These are phyloP conservation scores for Fraxinus quadrangulata DNA, from an alignment of 257 asterid species.

Conservation along the genomic window DNA sequence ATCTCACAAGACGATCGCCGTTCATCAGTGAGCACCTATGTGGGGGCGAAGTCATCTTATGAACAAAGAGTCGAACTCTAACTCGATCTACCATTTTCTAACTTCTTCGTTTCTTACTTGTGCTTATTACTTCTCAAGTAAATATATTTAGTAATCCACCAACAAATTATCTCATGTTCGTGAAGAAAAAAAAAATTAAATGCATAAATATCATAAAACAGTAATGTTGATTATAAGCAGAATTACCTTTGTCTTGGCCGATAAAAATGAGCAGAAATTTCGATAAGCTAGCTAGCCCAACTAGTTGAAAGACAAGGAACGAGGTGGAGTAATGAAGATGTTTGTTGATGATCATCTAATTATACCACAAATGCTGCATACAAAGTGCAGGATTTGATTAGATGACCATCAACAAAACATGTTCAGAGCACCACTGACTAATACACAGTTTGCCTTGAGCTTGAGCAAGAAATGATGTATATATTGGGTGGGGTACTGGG, in stretches of 20 bases:
- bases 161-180: too few species aligned
- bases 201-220: not conserved
- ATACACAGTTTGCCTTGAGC: not conserved
- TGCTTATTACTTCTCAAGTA: too few species aligned
- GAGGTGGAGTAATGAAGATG: slow-evolving; percentile 3
- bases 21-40: too few species aligned
- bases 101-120: too few species aligned
- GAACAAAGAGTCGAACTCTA: too few species aligned
- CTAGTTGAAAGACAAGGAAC: not conserved
- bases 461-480: not conserved
- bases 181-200: too few species aligned
- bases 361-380: not conserved
- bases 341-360: slow-evolving; percentile 11
- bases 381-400: not conserved
- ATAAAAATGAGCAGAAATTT: not conserved
- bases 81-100: too few species aligned
- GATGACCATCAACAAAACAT: slow-evolving; percentile 1
- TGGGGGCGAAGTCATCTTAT: too few species aligned
- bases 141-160: too few species aligned
- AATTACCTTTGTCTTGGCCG: not conserved
- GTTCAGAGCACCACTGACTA: not conserved
- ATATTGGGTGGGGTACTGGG: not conserved
- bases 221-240: not conserved
- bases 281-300: not conserved
- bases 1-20: too few species aligned